Evolutionary conservation across 371 early-diverging fungal genomes (phyloP).

Genomic region (Mucor saturninus): DNA sequence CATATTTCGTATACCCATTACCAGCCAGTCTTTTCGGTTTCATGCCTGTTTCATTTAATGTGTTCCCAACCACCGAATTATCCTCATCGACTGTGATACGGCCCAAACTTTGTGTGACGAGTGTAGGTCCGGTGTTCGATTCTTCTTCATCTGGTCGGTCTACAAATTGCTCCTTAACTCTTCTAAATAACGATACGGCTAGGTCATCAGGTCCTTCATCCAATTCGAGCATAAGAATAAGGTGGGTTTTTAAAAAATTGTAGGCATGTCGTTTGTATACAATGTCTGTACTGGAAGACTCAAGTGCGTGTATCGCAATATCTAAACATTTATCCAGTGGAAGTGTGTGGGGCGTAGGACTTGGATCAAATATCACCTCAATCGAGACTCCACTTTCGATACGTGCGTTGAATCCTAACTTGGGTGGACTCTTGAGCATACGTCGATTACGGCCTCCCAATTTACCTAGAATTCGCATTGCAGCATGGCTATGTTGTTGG

Average conservation of each 20-base stretch:
- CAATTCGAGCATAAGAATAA: slow-evolving; percentile 75
- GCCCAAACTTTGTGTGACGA: slow-evolving; percentile 12
- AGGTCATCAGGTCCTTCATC: slow-evolving; percentile 63
- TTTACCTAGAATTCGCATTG: slow-evolving; percentile 95
- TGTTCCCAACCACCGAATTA: slow-evolving; percentile 44
- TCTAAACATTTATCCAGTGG: slow-evolving; percentile 61
- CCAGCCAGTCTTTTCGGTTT: slow-evolving; percentile 48
- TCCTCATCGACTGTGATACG: slow-evolving; percentile 30
- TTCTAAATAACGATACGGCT: slow-evolving; percentile 48
- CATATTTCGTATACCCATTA: slow-evolving; percentile 50
- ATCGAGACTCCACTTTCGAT: slow-evolving; percentile 69
- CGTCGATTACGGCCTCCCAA: slow-evolving; percentile 92
- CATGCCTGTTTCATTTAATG: slow-evolving; percentile 38
- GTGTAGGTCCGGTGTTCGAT: not conserved
- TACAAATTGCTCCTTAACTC: slow-evolving; percentile 39
- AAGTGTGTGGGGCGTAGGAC: slow-evolving; percentile 52
- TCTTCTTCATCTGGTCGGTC: slow-evolving; percentile 2
- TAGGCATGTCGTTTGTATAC: slow-evolving; percentile 72
- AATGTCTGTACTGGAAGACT: slow-evolving; percentile 53
- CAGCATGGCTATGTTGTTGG: slow-evolving; percentile 80
- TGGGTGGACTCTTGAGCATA: slow-evolving; percentile 73
- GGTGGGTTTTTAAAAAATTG: slow-evolving; percentile 70
- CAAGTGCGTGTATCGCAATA: slow-evolving; percentile 62
- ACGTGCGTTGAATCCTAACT: slow-evolving; percentile 53
- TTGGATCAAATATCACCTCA: slow-evolving; percentile 67